Base-by-base conservation (phyloP, 75 land plant genomes). In the Larix kaempferi region DNA sequence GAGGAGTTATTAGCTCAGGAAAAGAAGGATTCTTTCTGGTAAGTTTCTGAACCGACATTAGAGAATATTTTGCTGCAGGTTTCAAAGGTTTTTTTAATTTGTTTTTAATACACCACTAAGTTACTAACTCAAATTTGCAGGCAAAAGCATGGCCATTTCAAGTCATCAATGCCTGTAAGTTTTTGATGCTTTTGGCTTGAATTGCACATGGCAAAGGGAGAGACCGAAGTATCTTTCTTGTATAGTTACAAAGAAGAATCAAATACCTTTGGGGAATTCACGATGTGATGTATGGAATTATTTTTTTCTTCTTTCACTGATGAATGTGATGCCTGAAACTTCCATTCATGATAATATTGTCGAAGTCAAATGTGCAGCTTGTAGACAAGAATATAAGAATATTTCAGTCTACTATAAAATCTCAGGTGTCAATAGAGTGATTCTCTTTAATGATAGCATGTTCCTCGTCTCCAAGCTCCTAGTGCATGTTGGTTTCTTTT, bases 21-120 rank as follows among this genome's bases (percentile, higher is more conserved):
- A 74, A 93, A 93, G 79, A 93, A 91, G 72, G 95, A 93, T 83
- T 82, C 86, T 11, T 93, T 91, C 78, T 93, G 95, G 95, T 93
- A 80, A 21, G 78, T 60, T 39, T 57, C 57, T 66, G 25, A 57
- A 25, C 54, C 23, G 58, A 66, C 6, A 7, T 37, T 39, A 39
- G 11, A 6, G 8, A 29, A 37, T 16, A 64, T 16, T 16, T 39
- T 35, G n/a, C 19, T 19, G 2, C 3, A 41, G 39, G 54, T 49
- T 49, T 10, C 54, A 49, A 49, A 49, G 54, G 12, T 0, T 5
- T 35, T 35, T 69, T 21, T 1, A 15, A 14, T 19, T 44, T 37
- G 8, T 11, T 69, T 69, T 69, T 19, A 39, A 69, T 69, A n/a
- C 37, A 8, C 22, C 41, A n/a, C 72, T n/a, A n/a, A n/a, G n/a